Conservation (phyloP, 805 yeast genomes). For the Kodamaea neixiangensis region DNA sequence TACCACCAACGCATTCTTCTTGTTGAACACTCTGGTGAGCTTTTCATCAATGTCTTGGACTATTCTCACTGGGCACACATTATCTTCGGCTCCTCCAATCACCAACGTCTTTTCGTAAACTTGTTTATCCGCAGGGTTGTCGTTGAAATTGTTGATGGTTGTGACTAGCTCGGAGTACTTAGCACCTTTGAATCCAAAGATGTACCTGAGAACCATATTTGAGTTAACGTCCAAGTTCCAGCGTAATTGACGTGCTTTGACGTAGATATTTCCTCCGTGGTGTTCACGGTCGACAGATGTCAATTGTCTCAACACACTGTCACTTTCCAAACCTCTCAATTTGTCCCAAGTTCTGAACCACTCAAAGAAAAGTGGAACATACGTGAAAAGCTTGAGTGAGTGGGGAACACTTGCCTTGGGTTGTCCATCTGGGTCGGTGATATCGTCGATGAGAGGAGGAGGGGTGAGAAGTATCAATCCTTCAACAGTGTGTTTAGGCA, state of each 20-base stretch:
- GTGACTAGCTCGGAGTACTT: conserved; percentile 44
- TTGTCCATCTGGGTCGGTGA: conserved; percentile 3
- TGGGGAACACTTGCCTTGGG: neutral
- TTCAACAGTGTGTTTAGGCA: conserved; percentile 44
- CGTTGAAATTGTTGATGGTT: conserved; percentile 38
- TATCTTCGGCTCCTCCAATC: conserved; percentile 60
- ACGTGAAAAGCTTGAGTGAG: conserved; percentile 32
- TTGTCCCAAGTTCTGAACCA: conserved; percentile 60
- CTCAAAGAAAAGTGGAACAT: conserved; percentile 52
- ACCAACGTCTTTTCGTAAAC: conserved; percentile 50
- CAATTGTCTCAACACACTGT: conserved; percentile 61
- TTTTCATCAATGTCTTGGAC: conserved; percentile 28
- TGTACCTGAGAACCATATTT: conserved; percentile 52
- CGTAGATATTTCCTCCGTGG: conserved; percentile 30
- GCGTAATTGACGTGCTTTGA: conserved; percentile 59
- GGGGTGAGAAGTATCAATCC: conserved; percentile 52
- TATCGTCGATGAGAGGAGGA: conserved; percentile 40
- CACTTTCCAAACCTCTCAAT: conserved; percentile 58
- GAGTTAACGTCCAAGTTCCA: conserved; percentile 72
- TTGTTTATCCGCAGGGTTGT: conserved; percentile 30
- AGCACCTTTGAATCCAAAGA: conserved; percentile 50
- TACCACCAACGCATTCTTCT: conserved; percentile 1
- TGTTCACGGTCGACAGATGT: conserved; percentile 1
- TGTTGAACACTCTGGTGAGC: conserved; percentile 2
- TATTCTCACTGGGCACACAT: conserved; percentile 50